Evolutionary conservation across 139 green algal genomes (phyloP).

Genomic region (Nannochloris sp.): DNA sequence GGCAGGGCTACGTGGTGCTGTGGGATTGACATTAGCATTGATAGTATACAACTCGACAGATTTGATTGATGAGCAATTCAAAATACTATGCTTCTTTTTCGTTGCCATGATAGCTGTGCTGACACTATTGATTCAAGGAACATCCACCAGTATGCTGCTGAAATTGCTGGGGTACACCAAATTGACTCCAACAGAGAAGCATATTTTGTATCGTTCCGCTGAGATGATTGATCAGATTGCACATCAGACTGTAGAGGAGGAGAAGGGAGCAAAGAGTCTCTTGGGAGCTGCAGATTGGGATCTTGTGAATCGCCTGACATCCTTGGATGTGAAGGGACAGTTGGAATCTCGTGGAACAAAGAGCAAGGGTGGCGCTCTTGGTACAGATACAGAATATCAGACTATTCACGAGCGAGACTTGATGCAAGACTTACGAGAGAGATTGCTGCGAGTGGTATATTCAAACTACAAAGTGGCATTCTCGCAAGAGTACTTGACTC

Average conservation of each 20-base stretch:
- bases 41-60: constrained; percentile 35
- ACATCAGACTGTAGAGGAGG: neutral
- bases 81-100: constrained; percentile 39
- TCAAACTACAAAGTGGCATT: constrained; percentile 4
- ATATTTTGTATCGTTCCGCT: neutral
- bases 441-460: neutral
- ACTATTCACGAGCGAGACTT: constrained; percentile 2
- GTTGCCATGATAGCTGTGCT: constrained; percentile 31
- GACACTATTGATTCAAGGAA: constrained; percentile 32
- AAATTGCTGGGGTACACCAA: constrained; percentile 14
- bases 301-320: neutral
- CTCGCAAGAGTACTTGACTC: constrained; percentile 5
- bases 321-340: neutral
- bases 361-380: neutral
- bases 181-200: neutral
- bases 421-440: constrained; percentile 5
- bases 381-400: neutral
- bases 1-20: constrained; percentile 49
- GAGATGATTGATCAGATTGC: neutral
- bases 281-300: constrained; percentile 8
- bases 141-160: constrained; percentile 27
- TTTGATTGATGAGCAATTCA: constrained; percentile 15
- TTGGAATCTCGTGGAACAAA: neutral
- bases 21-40: constrained; percentile 50
- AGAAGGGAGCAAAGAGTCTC: neutral